Base-by-base conservation (phyloP, 345 rosid genomes). In the Eucalyptus marginata region DNA sequence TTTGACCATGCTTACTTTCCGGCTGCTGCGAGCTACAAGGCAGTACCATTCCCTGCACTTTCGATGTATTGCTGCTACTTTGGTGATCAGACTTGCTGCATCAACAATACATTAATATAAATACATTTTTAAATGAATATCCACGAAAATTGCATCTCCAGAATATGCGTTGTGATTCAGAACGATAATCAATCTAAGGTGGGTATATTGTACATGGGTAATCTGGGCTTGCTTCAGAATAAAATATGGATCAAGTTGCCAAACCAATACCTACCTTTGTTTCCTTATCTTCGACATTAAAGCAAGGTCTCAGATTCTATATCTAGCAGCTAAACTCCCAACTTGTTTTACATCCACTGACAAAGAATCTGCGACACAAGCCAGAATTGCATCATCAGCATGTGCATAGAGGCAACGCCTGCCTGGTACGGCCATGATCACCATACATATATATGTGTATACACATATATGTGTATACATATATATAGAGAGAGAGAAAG, bases 1-100 rank as follows among this genome's bases (percentile, higher is more conserved):
- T 88, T 24, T 88, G 89, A 36, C 51, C 15, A n/a, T 2, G 90
- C 91, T 89, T 93, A 92, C 68, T 87, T 86, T 94, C 94, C 90
- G 1, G 13, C 88, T 88, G 94, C 88, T 79, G 92, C 83, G 80
- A 33, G 90, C 46, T 91, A 47, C 58, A 88, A 27, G 90, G 93
- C 17, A 90, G 58, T 81, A 89, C 8, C 20, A 49, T 76, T 49
- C 90, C 88, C 25, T 92, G 93, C 46, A 5, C 81, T 90, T 91
- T 93, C 54, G 88, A 54, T 49, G 36, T 71, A 16, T 91, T 91
- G 49, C 18, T 62, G 22, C 66, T 81, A 86, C 40, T 90, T 89
- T 87, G 89, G 62, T 89, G 87, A 27, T 86, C 90, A 59, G 90
- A 90, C 80, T 89, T 91, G 87, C 95, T 89, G 89, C 88, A 29